These are phyloP conservation scores for Wickerhamiella sergipiensis DNA, from an alignment of 805 yeast genomes.

Conservation along the genomic window DNA sequence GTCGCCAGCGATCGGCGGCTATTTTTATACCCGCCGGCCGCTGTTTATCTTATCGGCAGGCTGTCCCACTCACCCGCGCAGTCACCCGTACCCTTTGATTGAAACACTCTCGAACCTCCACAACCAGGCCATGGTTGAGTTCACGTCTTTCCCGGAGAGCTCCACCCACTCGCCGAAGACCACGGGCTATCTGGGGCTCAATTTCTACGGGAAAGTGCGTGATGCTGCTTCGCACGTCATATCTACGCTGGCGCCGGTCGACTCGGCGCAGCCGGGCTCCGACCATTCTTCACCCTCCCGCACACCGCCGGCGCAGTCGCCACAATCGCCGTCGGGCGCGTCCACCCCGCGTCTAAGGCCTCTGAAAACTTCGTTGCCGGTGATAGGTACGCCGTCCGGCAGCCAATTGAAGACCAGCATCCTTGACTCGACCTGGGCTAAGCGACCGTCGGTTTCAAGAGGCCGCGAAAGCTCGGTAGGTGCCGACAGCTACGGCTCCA, in stretches of 20 bases:
- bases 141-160: slow-evolving; percentile 13
- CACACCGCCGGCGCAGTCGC: not conserved
- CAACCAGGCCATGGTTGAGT: slow-evolving; percentile 3
- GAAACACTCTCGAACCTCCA: not conserved
- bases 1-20: no score
- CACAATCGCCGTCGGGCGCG: not conserved
- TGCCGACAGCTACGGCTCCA: not conserved
- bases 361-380: not conserved
- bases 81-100: not conserved
- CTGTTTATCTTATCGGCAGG: not conserved
- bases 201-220: slow-evolving; percentile 11
- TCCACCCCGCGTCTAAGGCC: not conserved
- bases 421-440: not conserved
- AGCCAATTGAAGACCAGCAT: slow-evolving; percentile 2
- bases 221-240: slow-evolving; percentile 15
- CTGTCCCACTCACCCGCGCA: not conserved
- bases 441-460: not conserved
- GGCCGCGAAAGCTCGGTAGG: not conserved
- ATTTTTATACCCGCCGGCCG: no score
- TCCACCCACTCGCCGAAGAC: slow-evolving; percentile 5
- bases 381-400: slow-evolving; percentile 1
- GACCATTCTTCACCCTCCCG: not conserved
- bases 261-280: not conserved
- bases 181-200: slow-evolving; percentile 3
- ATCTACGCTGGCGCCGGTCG: slow-evolving; percentile 10